Evolutionary conservation across 345 rosid species (phyloP), one percentile per base, ranked within the genome.

Genomic region (Bruguiera parviflora): DNA sequence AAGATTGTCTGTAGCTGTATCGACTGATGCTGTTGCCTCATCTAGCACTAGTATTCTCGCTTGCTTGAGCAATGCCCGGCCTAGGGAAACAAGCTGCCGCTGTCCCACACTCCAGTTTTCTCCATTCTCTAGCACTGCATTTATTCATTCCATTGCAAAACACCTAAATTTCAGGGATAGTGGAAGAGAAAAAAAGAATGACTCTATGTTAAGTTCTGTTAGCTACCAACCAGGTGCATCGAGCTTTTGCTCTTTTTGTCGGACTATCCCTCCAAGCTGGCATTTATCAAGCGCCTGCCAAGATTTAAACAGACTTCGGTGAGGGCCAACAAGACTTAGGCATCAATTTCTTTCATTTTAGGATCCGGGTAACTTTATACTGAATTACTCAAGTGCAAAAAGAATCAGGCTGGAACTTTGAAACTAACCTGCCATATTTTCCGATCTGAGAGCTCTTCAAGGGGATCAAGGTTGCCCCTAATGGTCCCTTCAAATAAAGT

Each of bases 21-120:
- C 99, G 13, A 95, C 99, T 7, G 99, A 95, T 66, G 99, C 98
- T 28, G 99, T 95, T 31, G 99, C 98, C 83, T 95, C 99, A 76
- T 95, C 99, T 61, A 95, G 94, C 65, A 95, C 99, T 53, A 95
- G 85, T 82, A 95, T 90, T 77, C 83, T 88, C 5, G 97, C 94
- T 77, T 90, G 96, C 78, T 92, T 90, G 27, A 95, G 92, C 73
- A 95, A 84, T 63, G 98, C 96, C 60, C 99, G 79, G 25, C 99
- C 99, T 6, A 95, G 81, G 55, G 98, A 85, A 76, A 95, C 96
- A 57, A 95, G 91, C 77, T 95, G 99, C 66, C 98, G 80, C 71
- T 95, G 98, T 59, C 99, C 99, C 72, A 95, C 96, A 73, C 99
- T 95, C 99, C 99, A 95, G 84, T 95, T 95, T 73, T 95, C 99